These are phyloP conservation scores for Murraya koenigii DNA, from an alignment of 345 rosid genomes.

Conservation along the genomic window DNA sequence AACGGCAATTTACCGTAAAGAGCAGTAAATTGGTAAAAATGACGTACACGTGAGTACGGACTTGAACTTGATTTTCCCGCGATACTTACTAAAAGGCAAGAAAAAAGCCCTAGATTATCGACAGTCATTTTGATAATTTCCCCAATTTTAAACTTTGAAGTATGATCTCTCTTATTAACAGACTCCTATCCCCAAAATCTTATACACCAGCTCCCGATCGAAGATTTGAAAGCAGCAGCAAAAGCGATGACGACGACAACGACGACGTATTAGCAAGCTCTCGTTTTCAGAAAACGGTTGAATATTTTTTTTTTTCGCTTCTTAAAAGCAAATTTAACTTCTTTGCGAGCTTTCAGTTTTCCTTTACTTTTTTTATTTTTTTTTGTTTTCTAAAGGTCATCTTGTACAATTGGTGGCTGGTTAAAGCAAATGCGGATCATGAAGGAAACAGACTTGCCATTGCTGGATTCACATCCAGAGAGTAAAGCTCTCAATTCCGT, in stretches of 20 bases:
- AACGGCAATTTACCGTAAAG: too few relatives aligned
- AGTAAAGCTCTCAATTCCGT: constrained; percentile 29
- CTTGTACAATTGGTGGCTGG: constrained; percentile 77
- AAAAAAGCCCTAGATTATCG: neutral
- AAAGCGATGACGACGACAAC: neutral
- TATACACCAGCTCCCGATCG: neutral
- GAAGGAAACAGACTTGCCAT: constrained; percentile 67
- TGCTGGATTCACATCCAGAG: constrained; percentile 49
- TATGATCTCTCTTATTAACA: neutral
- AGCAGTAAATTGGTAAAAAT: neutral
- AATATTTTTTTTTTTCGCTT: neutral
- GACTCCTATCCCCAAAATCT: constrained; percentile 1
- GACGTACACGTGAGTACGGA: neutral
- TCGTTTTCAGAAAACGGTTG: constrained; percentile 23
- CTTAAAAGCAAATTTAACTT: neutral
- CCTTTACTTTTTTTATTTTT: neutral
- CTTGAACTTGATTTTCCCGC: neutral
- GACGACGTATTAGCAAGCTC: neutral
- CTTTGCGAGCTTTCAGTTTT: neutral
- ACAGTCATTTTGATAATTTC: neutral
- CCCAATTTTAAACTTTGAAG: neutral
- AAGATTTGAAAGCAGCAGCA: neutral
- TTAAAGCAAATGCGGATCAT: constrained; percentile 39
- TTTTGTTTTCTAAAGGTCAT: constrained; percentile 39
- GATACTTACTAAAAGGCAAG: neutral